A percentile compares a stretch with the other conserved stretches of the same genome.
These are phyloP conservation scores for Sporormia fimetaria DNA, from an alignment of 495 filamentous ascomycete genomes.

Conservation along the genomic window DNA sequence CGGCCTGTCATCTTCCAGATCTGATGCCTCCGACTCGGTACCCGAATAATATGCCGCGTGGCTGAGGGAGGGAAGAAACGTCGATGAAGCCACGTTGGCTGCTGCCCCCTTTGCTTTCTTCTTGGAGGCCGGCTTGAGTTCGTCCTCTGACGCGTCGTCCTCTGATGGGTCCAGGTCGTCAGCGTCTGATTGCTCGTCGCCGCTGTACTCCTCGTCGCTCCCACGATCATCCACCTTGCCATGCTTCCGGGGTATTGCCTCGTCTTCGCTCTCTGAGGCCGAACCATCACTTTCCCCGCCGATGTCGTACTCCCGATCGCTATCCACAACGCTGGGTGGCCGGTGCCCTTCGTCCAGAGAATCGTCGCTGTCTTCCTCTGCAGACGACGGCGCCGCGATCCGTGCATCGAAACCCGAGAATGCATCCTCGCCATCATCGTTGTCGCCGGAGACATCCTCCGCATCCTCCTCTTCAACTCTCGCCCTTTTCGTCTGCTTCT, in stretches of 20 bases:
- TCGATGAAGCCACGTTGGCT: constrained; percentile 34
- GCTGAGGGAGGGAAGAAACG: constrained; percentile 73
- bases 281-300: constrained; percentile 22
- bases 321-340: constrained; percentile 13
- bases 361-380: constrained; percentile 38
- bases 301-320: constrained; percentile 30
- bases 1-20: constrained; percentile 36
- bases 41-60: constrained; percentile 90
- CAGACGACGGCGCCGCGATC: constrained; percentile 41
- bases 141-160: background rate
- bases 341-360: constrained; percentile 32
- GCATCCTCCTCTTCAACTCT: background rate
- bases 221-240: background rate
- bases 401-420: constrained; percentile 43
- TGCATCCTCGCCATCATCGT: constrained; percentile 29
- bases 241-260: background rate
- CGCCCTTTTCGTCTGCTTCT: background rate
- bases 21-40: constrained; percentile 53
- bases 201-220: background rate
- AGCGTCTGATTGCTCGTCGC: background rate
- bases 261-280: constrained; percentile 13
- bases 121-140: constrained; percentile 1
- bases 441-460: background rate
- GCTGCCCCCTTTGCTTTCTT: background rate
- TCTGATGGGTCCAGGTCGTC: background rate